Evolutionary conservation across 2,329 filamentous ascomycete genomes (phyloP).

Genomic region (Trichoderma sp.): DNA sequence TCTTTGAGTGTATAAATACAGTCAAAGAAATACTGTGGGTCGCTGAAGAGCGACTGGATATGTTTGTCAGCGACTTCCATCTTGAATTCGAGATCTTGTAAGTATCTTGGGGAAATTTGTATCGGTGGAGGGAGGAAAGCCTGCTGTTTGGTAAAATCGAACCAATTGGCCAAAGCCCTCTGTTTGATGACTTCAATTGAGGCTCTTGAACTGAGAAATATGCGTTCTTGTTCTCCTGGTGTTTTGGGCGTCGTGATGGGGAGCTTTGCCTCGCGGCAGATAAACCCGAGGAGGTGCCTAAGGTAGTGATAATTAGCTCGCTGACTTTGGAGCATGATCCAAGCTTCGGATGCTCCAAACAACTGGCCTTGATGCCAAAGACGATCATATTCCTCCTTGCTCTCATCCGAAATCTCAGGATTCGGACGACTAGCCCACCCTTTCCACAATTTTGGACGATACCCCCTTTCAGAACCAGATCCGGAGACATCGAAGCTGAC

Average conservation of each 20-base stretch:
- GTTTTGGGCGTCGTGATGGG: not conserved
- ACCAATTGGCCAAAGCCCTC: not conserved
- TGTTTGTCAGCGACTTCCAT: not conserved
- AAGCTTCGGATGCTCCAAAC: not conserved
- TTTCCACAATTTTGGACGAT: not conserved
- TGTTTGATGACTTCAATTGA: not conserved
- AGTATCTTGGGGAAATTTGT: not conserved
- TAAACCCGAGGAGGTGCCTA: not conserved
- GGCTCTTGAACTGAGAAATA: not conserved
- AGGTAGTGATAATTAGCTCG: not conserved
- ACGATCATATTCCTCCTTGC: not conserved
- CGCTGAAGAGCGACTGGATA: not conserved
- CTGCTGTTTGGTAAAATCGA: not conserved
- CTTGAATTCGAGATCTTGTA: not conserved
- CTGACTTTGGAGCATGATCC: constrained; percentile 3
- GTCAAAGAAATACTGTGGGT: not conserved
- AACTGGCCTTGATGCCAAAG: not conserved
- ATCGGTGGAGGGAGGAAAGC: not conserved
- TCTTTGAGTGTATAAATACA: not conserved
- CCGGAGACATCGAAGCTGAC: constrained; percentile 6
- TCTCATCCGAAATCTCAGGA: not conserved
- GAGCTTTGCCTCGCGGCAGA: not conserved
- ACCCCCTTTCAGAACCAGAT: not conserved
- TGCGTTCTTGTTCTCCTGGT: not conserved
- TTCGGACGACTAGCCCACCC: not conserved